These are phyloP conservation scores for Phytophthora multivora DNA, from an alignment of 352 stramenopile species.

Conservation along the genomic window DNA sequence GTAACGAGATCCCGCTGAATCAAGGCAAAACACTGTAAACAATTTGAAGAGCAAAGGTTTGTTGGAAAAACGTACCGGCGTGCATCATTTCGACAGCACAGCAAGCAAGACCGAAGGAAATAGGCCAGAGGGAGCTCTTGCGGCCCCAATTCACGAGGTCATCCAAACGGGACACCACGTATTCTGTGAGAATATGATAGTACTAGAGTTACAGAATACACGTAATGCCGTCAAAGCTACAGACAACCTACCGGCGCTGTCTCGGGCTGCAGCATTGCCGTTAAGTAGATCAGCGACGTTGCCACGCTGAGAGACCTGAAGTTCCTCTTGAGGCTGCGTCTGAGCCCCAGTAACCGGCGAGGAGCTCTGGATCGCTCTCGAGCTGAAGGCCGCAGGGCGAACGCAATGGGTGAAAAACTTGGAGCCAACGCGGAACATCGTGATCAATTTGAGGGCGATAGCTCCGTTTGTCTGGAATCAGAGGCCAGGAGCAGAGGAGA, in stretches of 20 bases:
- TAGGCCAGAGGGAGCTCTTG: conserved; percentile 97
- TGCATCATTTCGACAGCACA: conserved; percentile 99
- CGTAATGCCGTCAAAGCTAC: background rate
- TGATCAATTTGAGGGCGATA: background rate
- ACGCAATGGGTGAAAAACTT: conserved; percentile 10
- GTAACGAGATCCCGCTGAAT: conserved; percentile 77
- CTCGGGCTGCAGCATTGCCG: conserved; percentile 58
- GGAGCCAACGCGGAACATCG: conserved; percentile 22
- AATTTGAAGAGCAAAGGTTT: background rate
- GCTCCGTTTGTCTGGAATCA: conserved; percentile 17
- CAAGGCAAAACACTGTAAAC: conserved; percentile 18
- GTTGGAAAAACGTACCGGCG: conserved; percentile 52
- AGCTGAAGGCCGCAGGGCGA: background rate
- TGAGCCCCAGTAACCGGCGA: conserved; percentile 1
- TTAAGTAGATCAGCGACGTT: conserved; percentile 67
- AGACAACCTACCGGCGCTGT: conserved; percentile 62
- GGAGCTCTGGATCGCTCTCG: conserved; percentile 16
- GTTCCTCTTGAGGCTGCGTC: conserved; percentile 12
- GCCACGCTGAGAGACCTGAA: conserved; percentile 42
- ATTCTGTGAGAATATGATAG: conserved; percentile 84
- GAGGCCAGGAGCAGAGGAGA: conserved; percentile 10
- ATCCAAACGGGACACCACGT: conserved; percentile 97
- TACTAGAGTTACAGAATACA: background rate
- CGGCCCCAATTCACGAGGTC: conserved; percentile 99
- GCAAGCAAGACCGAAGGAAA: conserved; percentile 99